A percentile compares a stretch with the other conserved stretches of the same genome.
phyloP scores from a whole-genome alignment of 164 flowering plant species.

The Magnolia kwangsiensis region DNA sequence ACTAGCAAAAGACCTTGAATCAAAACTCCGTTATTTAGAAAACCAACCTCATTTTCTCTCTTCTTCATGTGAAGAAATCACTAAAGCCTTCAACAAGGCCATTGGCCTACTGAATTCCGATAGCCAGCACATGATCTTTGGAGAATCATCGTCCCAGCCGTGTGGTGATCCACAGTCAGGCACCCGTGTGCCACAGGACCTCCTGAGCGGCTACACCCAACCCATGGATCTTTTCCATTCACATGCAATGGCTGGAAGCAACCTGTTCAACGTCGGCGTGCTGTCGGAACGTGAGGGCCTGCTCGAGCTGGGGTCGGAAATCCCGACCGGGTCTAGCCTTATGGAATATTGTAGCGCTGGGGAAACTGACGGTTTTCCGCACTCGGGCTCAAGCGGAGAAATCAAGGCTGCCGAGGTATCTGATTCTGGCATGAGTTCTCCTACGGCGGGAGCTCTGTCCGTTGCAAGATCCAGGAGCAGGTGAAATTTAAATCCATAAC shows the following conservation, averaged over 20 bases:
- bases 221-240: slow-evolving; percentile 4
- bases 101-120: background rate
- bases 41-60: background rate
- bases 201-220: background rate
- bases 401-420: background rate
- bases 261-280: background rate
- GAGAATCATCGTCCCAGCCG: background rate
- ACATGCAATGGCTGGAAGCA: background rate
- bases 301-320: background rate
- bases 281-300: background rate
- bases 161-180: background rate
- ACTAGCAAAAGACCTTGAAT: slow-evolving; percentile 7
- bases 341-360: background rate
- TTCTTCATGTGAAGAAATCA: slow-evolving; percentile 8
- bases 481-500: background rate
- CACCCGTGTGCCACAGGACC: background rate
- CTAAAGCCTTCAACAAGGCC: slow-evolving; percentile 6
- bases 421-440: background rate
- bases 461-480: slow-evolving; percentile 5
- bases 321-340: background rate
- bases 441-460: background rate
- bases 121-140: background rate
- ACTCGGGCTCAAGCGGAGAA: background rate
- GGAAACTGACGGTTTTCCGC: background rate
- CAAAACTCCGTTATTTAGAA: background rate